Base-by-base conservation (phyloP, 176 grass and related monocot genomes). In the Carex myosuroides region DNA sequence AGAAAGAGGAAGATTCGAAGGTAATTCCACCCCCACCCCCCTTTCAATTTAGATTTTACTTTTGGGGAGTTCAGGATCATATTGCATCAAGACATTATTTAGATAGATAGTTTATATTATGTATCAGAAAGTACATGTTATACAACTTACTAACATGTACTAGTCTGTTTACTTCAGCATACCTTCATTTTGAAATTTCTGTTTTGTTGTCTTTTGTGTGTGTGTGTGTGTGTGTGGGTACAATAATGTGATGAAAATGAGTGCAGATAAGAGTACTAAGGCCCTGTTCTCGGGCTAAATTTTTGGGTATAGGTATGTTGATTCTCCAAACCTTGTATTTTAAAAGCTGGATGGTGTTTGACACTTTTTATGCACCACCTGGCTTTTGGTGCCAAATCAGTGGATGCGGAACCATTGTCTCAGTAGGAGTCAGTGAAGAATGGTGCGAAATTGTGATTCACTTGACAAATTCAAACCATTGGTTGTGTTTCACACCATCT, bases 1-100 rank as follows among this genome's bases (percentile, higher is more conserved):
- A 82, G 35, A 82, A 82, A 82, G 79, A 63, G 60, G 30, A 82
- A 65, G 33, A 50, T 50, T 44, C 61, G 5, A 82, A 82, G 60
- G 79, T 65, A 82, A 39, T 52, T 14, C 13, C 22, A 0, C 12
- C 2, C 2, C 14, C 35, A 2, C 21, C 30, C 9, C 18, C 46
- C 46, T 13, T 8, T 66, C 39, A 65, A 30, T 82, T 82, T 82
- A 60, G 39, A 17, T 81, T 56, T 53, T 10, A 52, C 42, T 3
- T 70, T 71, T 6, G 68, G 21, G 68, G 35, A 73, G 7, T 42
- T 73, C 18, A 4, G 14, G 39, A 13, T 73, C 10, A 50, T 74
- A 0, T 50, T 74, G 44, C 70, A 52, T 53, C 52, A 24, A 1
- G 1, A 52, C 58, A 22, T 26, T 24, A 24, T 46, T 22, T 1